Evolutionary conservation across 371 early-diverging fungal genomes (phyloP).

Genomic region (Lichtheimia ramosa): DNA sequence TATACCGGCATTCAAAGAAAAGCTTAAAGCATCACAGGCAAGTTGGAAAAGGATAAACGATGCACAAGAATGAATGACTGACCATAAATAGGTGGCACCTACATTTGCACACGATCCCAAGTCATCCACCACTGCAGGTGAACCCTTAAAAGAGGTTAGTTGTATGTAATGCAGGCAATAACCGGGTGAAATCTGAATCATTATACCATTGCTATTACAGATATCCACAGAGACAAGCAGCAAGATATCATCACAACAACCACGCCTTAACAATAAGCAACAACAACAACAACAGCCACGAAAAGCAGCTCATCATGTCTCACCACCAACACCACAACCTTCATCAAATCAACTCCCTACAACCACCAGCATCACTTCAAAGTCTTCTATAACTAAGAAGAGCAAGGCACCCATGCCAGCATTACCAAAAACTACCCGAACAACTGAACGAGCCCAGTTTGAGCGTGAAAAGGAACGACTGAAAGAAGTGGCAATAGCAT

Average conservation of each 20-base stretch:
- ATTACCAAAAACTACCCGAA: constrained; percentile 2
- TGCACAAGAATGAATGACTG: too few relatives aligned
- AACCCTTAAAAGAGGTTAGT: not conserved
- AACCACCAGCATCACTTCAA: too few relatives aligned
- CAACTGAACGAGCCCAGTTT: not conserved
- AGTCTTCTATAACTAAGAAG: not conserved
- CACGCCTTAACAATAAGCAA: too few relatives aligned
- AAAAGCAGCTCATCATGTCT: not conserved
- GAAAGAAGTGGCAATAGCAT: constrained; percentile 3
- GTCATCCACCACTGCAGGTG: not conserved
- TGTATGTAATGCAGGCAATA: too few relatives aligned
- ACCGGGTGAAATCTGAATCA: not conserved
- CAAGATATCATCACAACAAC: too few relatives aligned
- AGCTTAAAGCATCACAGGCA: too few relatives aligned
- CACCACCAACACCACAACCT: constrained; percentile 18
- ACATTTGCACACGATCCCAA: not conserved
- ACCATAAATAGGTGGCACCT: too few relatives aligned
- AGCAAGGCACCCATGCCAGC: not conserved
- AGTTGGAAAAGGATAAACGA: too few relatives aligned
- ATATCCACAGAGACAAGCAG: too few relatives aligned
- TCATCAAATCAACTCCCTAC: not conserved
- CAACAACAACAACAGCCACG: too few relatives aligned
- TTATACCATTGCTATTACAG: too few relatives aligned
- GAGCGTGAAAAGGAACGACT: constrained; percentile 15
- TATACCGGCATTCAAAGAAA: too few relatives aligned